Base-by-base conservation (phyloP, 2,329 filamentous ascomycete species). In the Leptographium lundbergii region DNA sequence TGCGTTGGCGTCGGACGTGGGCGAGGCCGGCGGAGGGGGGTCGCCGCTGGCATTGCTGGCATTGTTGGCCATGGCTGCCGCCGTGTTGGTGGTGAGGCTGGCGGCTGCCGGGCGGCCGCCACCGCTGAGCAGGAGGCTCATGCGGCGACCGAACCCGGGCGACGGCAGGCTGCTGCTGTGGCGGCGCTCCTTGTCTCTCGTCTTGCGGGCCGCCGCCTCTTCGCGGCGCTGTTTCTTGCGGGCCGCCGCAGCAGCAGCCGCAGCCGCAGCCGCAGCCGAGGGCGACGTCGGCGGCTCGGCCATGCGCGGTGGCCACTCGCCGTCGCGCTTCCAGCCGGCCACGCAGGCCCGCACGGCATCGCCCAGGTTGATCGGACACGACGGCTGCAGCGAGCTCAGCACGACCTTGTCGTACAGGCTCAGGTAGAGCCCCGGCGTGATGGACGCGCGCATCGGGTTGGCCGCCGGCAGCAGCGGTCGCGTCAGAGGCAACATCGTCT, bases 351-450 rank as follows among this genome's bases (percentile, higher is more conserved):
- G 81, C 25, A 89, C 83, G 74, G 96, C 85, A 66, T 95, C 89
- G 34, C 80, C 75, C 0, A 97, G 80, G 66, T 96, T 96, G 67
- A 96, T 87, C 4, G 92, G 92, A 19, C 95, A 89, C 1, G 87
- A 86, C 0, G 92, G 92, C 3, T 90, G 89, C 63, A 94, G 81
- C 45, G 79, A 81, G 67, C 92, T 86, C 0, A 91, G 71, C 50
- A 96, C 85, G 56, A 96, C 87, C 72, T 96, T 96, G 68, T 88
- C 87, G 75, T 95, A 96, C 59, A 97, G 89, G 54, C 87, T 88
- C 0, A 85, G 75, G 71, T 96, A 95, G 59, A 87, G 80, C 19
- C 80, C 73, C 0, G 88, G 83, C 0, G 78, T 85, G 66, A 96
- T 94, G 36, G 84, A 86, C 34, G 84, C 80, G 59, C 91, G 87